Base-by-base conservation (phyloP, 1,284 basidiomycete species). In the Sporisorium exsertum region DNA sequence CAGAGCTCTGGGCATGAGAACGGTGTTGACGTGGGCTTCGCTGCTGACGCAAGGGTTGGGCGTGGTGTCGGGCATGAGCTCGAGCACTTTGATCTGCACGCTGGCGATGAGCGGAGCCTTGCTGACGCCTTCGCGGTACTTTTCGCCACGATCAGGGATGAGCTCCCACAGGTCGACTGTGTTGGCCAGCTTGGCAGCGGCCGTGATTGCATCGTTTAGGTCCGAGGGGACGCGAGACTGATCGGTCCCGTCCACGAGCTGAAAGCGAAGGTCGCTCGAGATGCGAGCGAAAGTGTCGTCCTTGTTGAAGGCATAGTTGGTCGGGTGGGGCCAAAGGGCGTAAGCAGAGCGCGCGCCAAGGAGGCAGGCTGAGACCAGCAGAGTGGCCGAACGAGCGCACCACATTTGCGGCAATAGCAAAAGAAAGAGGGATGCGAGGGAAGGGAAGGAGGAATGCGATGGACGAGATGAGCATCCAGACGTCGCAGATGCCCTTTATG, bases 101-200 rank as follows among this genome's bases (percentile, higher is more conserved):
- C 52, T 60, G 1, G 63, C 32, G 27, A 77, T 46, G 6, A 58
- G 50, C 13, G 82, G 77, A 0, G 87, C 86, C 3, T 71, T 56
- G 4, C 52, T 29, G 62, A 90, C 80, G 16, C 79, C 72, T 4
- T 68, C 50, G 1, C 84, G 84, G 68, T 89, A 87, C 15, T 82
- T 85, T 16, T 87, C 82, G 15, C 89, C 89, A 33, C 89, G 87
- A 6, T 88, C 89, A 53, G 89, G 87, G 55, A 88, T 86, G 55
- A 90, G 87, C 13, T 88, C 86, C 56, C 88, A 87, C 54, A 89
- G 87, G 67, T 88, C 86, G 82, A 90, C 88, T 7, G 80, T 86
- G 56, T 79, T 70, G 53, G 81, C 64, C 27, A 58, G 53, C 35
- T 52, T 70, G 12, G 70, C 54, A 12, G 71, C 61, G 5, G 67